Base-by-base conservation (phyloP, 352 stramenopile species). In the Pythium monospermum region DNA sequence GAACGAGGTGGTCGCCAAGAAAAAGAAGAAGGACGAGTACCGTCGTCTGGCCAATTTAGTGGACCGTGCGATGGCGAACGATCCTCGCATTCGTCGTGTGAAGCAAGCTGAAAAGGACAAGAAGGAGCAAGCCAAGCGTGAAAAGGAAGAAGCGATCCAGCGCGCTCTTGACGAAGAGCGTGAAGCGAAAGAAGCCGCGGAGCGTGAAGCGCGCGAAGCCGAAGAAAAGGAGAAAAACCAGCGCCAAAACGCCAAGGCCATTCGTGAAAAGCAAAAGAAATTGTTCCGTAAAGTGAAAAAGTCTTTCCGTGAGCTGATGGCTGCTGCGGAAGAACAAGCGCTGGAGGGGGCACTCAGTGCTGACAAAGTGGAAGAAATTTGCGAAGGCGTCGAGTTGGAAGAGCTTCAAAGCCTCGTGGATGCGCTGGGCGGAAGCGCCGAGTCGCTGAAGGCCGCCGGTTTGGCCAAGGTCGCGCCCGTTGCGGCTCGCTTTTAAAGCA, bases 11-110 rank as follows among this genome's bases (percentile, higher is more conserved):
- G 78, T 73, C 0, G 79, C 77, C 45, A 92, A 92, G 77, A 92
- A 92, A 75, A 87, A 85, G 71, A 92, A 92, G 79, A 92, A 92
- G 62, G 77, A 85, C 62, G 82, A 92, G 66, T 92, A 92, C 68
- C 71, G 69, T 15, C 82, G 82, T 66, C 73, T 92, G 0, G 79
- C 79, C 41, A 85, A 72, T 55, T 69, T 92, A 13, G 79, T 92
- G 36, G 82, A 92, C 68, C 79, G 82, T 50, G 82, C 82, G 16
- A 65, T 87, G 41, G 76, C 82, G 22, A 71, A 64, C 23, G 82
- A 92, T 46, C 82, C 82, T 41, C 82, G 82, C 16, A 87, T 92
- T 49, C 78, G 79, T 25, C 79, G 79, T 40, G 76, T 91, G 28
- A 92, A 92, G 57, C 82, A 89, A 56, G 76, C 78, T 23, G 82